phyloP scores from a whole-genome alignment of 208 protist species.

The Porcisia deanei region DNA sequence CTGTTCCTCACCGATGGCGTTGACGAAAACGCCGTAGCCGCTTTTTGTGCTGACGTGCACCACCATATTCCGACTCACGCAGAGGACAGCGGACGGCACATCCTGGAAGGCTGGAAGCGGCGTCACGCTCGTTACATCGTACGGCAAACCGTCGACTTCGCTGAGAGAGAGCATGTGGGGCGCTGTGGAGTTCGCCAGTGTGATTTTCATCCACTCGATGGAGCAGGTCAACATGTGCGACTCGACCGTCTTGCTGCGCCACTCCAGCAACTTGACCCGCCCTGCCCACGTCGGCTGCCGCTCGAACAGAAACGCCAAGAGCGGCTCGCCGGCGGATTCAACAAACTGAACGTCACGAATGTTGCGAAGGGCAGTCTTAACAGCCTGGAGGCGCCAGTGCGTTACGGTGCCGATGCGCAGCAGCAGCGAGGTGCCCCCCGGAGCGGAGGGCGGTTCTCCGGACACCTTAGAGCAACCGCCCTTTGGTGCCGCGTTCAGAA shows the following conservation, averaged over 20 bases:
- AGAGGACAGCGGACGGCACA: slow-evolving; percentile 72
- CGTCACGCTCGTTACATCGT: slow-evolving; percentile 77
- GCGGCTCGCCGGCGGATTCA: slow-evolving; percentile 69
- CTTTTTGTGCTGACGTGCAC: slow-evolving; percentile 81
- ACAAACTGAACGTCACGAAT: slow-evolving; percentile 90
- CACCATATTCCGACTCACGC: slow-evolving; percentile 71
- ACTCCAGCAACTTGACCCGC: slow-evolving; percentile 82
- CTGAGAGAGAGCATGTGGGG: slow-evolving; percentile 71
- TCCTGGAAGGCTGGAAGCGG: slow-evolving; percentile 66
- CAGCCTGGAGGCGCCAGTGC: slow-evolving; percentile 34
- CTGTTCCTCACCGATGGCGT: slow-evolving; percentile 75
- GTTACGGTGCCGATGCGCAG: slow-evolving; percentile 48
- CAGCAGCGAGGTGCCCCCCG: slow-evolving; percentile 20
- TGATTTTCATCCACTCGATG: slow-evolving; percentile 75
- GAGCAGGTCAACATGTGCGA: slow-evolving; percentile 81
- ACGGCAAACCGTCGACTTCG: slow-evolving; percentile 83
- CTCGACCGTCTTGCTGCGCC: slow-evolving; percentile 74
- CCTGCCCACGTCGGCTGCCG: slow-evolving; percentile 80
- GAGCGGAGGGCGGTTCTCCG: neutral
- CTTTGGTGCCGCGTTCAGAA: too few species aligned
- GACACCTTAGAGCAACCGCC: neutral
- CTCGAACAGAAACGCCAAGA: slow-evolving; percentile 82
- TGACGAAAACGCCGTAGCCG: slow-evolving; percentile 78
- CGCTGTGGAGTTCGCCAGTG: slow-evolving; percentile 29
- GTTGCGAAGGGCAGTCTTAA: slow-evolving; percentile 67